Evolutionary conservation across 2,329 filamentous ascomycete species (phyloP).

Genomic region (Penicillium sp.): DNA sequence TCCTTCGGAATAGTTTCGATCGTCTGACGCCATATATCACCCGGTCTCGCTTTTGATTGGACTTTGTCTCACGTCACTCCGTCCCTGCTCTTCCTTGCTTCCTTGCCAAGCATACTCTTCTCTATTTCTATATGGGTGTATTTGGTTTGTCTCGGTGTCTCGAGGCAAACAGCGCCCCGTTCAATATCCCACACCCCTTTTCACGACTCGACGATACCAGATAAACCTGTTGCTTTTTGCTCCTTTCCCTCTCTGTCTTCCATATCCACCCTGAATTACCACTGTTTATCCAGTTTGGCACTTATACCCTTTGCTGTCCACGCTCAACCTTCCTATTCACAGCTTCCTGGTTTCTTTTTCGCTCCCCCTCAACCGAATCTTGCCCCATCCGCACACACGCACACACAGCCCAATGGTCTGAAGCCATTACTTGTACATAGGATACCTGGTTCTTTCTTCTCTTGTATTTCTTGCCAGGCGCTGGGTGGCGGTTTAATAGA

Average conservation of each 20-base stretch:
- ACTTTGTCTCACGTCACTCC: not conserved
- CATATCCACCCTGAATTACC: not conserved
- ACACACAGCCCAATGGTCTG: not conserved
- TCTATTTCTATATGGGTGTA: constrained; percentile 3
- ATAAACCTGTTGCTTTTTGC: constrained; percentile 11
- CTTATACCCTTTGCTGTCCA: constrained; percentile 21
- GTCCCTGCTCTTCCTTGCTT: not conserved
- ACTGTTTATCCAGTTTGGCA: constrained; percentile 8
- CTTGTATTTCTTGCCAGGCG: constrained; percentile 2
- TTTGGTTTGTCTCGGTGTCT: not conserved
- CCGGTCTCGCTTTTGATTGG: not conserved
- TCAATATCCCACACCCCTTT: constrained; percentile 1
- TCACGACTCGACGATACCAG: constrained; percentile 20
- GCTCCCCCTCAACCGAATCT: not conserved
- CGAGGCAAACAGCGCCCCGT: not conserved
- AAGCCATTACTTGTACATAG: constrained; percentile 8
- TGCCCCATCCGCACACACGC: constrained; percentile 1
- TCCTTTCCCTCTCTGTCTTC: constrained; percentile 1
- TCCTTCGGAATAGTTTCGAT: not conserved
- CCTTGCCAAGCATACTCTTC: not conserved
- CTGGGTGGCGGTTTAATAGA: not conserved
- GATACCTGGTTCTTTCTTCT: constrained; percentile 1
- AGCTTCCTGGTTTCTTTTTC: constrained; percentile 1
- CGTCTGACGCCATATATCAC: constrained; percentile 1
- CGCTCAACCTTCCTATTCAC: constrained; percentile 3